Percentiles rank a stretch among this genome's conserved stretches.
These are phyloP conservation scores for Orbilia javanica DNA, from an alignment of 2,329 filamentous ascomycete genomes.

Conservation along the genomic window DNA sequence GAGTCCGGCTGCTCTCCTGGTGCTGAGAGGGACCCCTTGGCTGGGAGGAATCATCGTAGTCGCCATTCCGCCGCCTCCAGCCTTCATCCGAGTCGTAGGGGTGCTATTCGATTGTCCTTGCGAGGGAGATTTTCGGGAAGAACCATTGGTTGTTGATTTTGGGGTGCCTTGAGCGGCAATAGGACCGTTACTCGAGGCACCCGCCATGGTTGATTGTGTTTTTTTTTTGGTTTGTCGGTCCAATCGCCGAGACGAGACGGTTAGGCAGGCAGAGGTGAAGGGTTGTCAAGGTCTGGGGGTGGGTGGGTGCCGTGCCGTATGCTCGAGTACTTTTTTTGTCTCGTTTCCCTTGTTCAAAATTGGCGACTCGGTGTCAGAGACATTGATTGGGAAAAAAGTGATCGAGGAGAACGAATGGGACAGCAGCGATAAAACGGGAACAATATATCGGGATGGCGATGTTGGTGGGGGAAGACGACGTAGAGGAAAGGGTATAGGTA, in stretches of 20 bases:
- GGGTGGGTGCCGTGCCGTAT: conserved; percentile 12
- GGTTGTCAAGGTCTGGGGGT: conserved; percentile 16
- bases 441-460: conserved; percentile 14
- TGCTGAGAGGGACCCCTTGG: conserved; percentile 71
- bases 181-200: conserved; percentile 59
- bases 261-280: conserved; percentile 30
- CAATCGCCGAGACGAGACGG: conserved; percentile 36
- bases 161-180: conserved; percentile 61
- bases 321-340: conserved; percentile 28
- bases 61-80: conserved; percentile 48
- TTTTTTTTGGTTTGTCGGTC: conserved; percentile 27
- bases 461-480: conserved; percentile 16
- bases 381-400: conserved; percentile 43
- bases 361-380: conserved; percentile 25
- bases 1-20: conserved; percentile 76
- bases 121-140: conserved; percentile 58
- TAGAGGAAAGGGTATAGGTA: conserved; percentile 16
- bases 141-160: conserved; percentile 60
- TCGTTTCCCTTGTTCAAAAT: conserved; percentile 33
- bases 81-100: conserved; percentile 61
- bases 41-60: conserved; percentile 62
- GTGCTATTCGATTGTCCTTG: conserved; percentile 59
- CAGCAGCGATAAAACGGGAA: conserved; percentile 9
- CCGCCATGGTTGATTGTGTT: conserved; percentile 52
- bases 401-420: conserved; percentile 51